Conservation (phyloP, 2,329 filamentous ascomycete species). For the Sclerotinia spermophila region DNA sequence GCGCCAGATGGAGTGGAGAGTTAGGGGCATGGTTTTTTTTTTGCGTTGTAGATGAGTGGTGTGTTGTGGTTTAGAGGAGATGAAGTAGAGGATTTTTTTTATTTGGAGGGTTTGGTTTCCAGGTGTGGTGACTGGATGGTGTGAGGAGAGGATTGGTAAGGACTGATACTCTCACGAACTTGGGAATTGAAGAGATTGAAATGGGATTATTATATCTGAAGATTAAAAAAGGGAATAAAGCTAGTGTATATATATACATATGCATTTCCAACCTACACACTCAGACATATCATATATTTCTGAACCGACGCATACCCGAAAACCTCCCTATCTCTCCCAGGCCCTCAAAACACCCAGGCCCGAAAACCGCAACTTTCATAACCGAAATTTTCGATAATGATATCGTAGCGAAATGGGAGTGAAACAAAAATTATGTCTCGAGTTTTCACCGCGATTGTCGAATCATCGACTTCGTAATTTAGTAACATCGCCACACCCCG, state of each 20-base stretch:
- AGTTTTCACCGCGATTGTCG: not conserved
- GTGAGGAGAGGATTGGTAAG: not conserved
- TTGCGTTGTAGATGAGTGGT: not conserved
- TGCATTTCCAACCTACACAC: not conserved
- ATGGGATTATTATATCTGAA: not conserved
- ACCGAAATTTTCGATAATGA: not conserved
- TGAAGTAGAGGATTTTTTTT: too few species aligned
- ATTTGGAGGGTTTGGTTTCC: not conserved
- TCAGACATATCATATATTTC: not conserved
- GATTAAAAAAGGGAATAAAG: not conserved
- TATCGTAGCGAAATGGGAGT: not conserved
- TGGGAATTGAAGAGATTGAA: not conserved
- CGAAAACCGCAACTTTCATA: not conserved
- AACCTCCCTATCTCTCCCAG: not conserved
- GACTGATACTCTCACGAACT: not conserved
- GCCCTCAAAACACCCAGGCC: not conserved
- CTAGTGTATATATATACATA: not conserved
- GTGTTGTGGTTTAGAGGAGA: not conserved
- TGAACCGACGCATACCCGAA: not conserved
- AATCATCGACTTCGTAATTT: not conserved
- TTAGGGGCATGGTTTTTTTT: not conserved
- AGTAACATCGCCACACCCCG: not conserved
- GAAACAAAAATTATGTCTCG: not conserved
- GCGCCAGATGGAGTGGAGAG: not conserved
- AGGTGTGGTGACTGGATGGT: not conserved